phyloP scores from a whole-genome alignment of 352 stramenopile genomes.

The Phytophthora pseudosyringae region DNA sequence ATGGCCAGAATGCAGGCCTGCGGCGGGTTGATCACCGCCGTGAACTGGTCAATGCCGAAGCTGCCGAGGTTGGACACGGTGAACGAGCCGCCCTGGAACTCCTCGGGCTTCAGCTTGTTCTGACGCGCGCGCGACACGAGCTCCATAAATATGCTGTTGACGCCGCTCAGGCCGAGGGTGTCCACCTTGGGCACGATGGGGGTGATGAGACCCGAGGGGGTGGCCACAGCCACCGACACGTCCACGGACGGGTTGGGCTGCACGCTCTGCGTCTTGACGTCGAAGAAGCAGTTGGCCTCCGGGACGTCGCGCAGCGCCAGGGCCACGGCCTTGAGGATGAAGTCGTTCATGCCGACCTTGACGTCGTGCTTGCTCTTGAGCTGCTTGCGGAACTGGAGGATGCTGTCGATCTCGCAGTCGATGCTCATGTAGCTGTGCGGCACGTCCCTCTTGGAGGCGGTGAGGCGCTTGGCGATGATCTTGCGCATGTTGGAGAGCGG shows the following conservation, averaged over 20 bases:
- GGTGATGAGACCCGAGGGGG: constrained; percentile 97
- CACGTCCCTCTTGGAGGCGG: constrained; percentile 96
- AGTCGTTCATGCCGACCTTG: constrained; percentile 99
- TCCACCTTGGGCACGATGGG: constrained; percentile 97
- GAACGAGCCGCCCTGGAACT: constrained; percentile 99
- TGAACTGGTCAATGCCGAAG: constrained; percentile 99
- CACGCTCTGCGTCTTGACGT: constrained; percentile 63
- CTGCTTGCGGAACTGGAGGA: constrained; percentile 92
- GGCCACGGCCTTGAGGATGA: constrained; percentile 98
- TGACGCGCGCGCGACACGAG: constrained; percentile 95
- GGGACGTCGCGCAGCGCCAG: constrained; percentile 97
- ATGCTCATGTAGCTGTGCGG: constrained; percentile 98
- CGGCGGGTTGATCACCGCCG: constrained; percentile 98
- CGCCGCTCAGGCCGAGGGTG: constrained; percentile 91
- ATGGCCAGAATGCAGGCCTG: constrained; percentile 99
- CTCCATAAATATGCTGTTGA: constrained; percentile 97
- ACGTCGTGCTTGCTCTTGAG: constrained; percentile 93
- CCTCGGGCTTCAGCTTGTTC: constrained; percentile 98
- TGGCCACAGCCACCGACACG: constrained; percentile 98
- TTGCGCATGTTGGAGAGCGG: constrained; percentile 97
- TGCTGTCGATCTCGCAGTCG: constrained; percentile 95
- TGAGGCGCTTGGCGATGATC: constrained; percentile 98
- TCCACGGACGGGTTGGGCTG: constrained; percentile 93
- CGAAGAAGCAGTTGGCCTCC: constrained; percentile 90
- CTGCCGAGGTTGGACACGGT: constrained; percentile 98